A percentile compares a stretch with the other conserved stretches of the same genome.
These are phyloP conservation scores for Candida incommunis DNA, from an alignment of 805 yeast species.

Conservation along the genomic window DNA sequence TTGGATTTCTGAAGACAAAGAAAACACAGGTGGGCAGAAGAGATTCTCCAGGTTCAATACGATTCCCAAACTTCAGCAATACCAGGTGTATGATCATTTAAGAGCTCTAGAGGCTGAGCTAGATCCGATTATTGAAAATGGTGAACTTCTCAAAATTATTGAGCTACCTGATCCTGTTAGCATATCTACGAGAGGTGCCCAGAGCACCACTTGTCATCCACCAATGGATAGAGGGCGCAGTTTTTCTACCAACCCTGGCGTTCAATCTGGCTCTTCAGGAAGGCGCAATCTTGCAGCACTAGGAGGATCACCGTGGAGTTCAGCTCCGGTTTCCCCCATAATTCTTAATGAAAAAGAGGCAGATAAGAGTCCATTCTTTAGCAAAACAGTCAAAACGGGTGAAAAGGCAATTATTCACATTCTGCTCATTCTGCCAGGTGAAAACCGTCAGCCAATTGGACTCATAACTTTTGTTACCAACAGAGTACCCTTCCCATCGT, in stretches of 20 bases:
- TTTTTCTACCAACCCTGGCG: too few relatives aligned
- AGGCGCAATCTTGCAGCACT: neutral
- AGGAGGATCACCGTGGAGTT: neutral
- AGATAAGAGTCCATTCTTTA: neutral
- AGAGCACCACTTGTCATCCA: too few relatives aligned
- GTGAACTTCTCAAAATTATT: conserved; percentile 3
- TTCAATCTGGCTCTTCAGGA: neutral
- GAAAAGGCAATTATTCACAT: neutral
- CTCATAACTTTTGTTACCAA: neutral
- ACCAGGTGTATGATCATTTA: neutral
- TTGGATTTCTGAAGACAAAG: neutral
- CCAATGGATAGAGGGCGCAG: neutral
- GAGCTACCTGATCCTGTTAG: neutral
- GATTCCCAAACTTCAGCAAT: conserved; percentile 1
- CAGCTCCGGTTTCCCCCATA: neutral
- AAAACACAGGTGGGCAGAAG: neutral
- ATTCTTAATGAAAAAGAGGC: neutral
- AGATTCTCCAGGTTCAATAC: neutral
- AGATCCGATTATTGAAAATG: conserved; percentile 5
- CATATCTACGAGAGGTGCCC: neutral
- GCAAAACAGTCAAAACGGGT: neutral
- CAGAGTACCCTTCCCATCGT: neutral
- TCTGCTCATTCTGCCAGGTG: neutral
- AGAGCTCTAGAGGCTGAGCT: neutral
- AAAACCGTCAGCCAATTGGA: neutral